phyloP scores from a whole-genome alignment of 352 stramenopile species.

The Pythium insidiosum region DNA sequence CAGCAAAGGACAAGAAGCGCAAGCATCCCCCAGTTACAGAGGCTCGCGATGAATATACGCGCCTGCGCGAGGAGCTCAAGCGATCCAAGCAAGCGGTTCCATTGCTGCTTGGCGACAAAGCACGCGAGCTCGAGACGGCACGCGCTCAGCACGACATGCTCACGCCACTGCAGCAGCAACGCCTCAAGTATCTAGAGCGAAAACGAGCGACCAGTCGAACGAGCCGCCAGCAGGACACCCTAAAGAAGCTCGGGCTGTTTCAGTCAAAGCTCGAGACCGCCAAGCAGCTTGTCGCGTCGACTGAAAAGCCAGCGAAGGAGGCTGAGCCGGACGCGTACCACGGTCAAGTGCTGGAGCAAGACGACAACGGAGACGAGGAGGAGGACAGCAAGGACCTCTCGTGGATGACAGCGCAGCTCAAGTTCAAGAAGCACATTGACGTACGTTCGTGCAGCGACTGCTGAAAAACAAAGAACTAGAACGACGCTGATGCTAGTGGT shows the following conservation, averaged over 20 bases:
- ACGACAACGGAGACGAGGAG: slow-evolving; percentile 18
- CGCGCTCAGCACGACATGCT: slow-evolving; percentile 63
- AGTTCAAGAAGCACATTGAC: slow-evolving; percentile 88
- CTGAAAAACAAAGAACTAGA: too few relatives aligned
- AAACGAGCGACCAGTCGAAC: slow-evolving; percentile 50
- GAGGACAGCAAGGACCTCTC: slow-evolving; percentile 38
- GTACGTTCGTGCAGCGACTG: slow-evolving; percentile 22
- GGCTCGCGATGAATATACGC: slow-evolving; percentile 53
- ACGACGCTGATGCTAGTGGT: too few relatives aligned
- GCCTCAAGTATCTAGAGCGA: slow-evolving; percentile 57
- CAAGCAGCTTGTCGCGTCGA: not conserved
- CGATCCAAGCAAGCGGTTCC: slow-evolving; percentile 48
- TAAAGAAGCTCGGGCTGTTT: slow-evolving; percentile 64
- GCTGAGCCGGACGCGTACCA: slow-evolving; percentile 34
- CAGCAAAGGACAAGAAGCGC: slow-evolving; percentile 16
- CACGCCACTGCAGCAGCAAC: slow-evolving; percentile 66
- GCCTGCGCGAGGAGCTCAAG: slow-evolving; percentile 59
- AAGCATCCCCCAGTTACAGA: slow-evolving; percentile 9
- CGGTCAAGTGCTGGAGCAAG: slow-evolving; percentile 52
- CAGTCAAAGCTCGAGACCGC: slow-evolving; percentile 35
- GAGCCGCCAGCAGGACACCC: slow-evolving; percentile 54
- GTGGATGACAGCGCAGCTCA: slow-evolving; percentile 84
- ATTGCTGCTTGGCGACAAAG: slow-evolving; percentile 47
- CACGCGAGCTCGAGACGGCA: slow-evolving; percentile 42
- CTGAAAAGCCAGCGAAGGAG: slow-evolving; percentile 1